Conservation (phyloP, 2,329 filamentous ascomycete species). For the Seiridium cupressi region DNA sequence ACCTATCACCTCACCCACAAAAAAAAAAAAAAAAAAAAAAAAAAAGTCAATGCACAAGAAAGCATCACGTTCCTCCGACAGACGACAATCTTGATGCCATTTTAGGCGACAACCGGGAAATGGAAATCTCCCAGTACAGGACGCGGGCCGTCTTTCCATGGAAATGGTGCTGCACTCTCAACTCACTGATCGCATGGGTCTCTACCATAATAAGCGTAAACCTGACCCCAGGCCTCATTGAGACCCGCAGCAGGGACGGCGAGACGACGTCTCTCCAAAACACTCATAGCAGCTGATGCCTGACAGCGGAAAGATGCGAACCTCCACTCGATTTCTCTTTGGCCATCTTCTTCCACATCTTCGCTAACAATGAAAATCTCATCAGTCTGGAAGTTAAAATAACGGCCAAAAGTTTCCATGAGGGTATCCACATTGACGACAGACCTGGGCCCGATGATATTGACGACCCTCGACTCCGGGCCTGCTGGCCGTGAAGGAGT, state of each 20-base stretch:
- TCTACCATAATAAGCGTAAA: background rate
- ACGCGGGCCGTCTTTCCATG: too few relatives aligned
- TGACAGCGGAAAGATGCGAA: constrained; percentile 57
- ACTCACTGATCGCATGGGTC: too few relatives aligned
- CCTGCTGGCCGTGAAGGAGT: constrained; percentile 26
- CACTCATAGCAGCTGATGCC: constrained; percentile 30
- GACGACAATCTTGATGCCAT: too few relatives aligned
- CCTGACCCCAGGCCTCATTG: background rate
- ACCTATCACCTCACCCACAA: too few relatives aligned
- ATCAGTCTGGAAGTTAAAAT: constrained; percentile 49
- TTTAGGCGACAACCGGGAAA: too few relatives aligned
- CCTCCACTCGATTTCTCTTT: constrained; percentile 43
- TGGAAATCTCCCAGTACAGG: too few relatives aligned
- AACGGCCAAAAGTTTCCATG: constrained; percentile 35
- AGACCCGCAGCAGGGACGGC: too few relatives aligned
- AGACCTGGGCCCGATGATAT: constrained; percentile 42
- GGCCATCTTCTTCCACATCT: constrained; percentile 11
- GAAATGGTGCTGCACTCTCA: too few relatives aligned
- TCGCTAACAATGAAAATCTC: constrained; percentile 31
- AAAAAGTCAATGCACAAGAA: too few relatives aligned
- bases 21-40: too few relatives aligned
- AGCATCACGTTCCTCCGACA: too few relatives aligned
- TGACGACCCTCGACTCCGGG: constrained; percentile 44
- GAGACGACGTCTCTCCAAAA: background rate
- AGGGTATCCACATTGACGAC: constrained; percentile 44